Base-by-base conservation (phyloP, 2,329 filamentous ascomycete genomes). In the Coniosporium tulheliwenetii region DNA sequence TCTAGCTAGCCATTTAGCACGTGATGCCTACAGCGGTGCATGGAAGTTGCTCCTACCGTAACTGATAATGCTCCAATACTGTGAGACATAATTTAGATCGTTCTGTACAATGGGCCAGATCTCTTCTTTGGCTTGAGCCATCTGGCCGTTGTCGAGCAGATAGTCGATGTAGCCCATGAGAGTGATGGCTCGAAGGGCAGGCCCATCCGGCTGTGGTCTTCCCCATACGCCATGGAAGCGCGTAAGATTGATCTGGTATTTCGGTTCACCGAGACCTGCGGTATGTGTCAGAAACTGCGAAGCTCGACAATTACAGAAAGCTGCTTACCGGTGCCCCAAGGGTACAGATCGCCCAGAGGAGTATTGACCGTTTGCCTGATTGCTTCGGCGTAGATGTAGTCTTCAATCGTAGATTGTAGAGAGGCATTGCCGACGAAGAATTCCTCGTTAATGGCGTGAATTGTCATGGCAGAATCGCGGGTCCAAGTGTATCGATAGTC, bases 221-320 rank as follows among this genome's bases (percentile, higher is more conserved):
- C 54, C 53, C 54, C 54, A 57, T 9, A 52, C 51, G 10, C 47
- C 50, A 1, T 45, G 46, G 41, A 55, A 57, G 40, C 52, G 46
- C 3, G 51, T 52, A 37, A 53, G 51, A 43, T 56, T 54, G 10
- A 56, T 46, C 38, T 55, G 52, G 46, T 53, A 55, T 40, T 57
- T 57, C 34, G 83, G 72, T 57, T 89, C 83, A 29, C 72, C 83
- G 7, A 89, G 57, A 5, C 72, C 71, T 26, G 37, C 9, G 32
- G 13, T 33, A 26, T 26, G 19, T 26, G 19, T 34, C 32, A 34
- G 32, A n/a, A 34, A 34, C 32, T 34, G 12, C 12, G 14, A 14
- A 12, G 14, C 32, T 14, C 8, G 32, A 34, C 14, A 34, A 34
- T 14, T 14, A 12, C 14, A 34, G 14, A 14, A 34, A 14, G 32